Base-by-base conservation (phyloP, 1,284 basidiomycete species). In the Puccinia hordei region DNA sequence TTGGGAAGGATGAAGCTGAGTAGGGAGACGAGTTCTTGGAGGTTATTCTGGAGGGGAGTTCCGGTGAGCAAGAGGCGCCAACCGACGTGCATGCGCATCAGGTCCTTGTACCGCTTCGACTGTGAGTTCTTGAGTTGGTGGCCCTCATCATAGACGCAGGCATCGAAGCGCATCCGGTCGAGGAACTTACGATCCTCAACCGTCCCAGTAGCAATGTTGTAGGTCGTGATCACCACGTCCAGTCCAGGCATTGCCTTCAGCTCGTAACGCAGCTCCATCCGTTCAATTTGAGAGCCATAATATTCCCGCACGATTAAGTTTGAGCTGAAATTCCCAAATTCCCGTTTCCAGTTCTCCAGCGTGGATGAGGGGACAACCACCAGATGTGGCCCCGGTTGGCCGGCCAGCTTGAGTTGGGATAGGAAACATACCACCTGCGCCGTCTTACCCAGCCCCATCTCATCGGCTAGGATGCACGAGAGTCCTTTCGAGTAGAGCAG, bases 361-460 rank as follows among this genome's bases (percentile, higher is more conserved):
- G 95, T 98, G 2, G 96, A 99, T 0, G 95, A 95, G 19, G 95
- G 95, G 8, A 98, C 97, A 82, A 99, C 91, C 80, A 99, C 89
- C 46, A 99, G 90, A 87, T 98, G 95, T 24, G 95, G 95, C 0
- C 96, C 94, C 72, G 88, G 88, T 68, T 89, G 89, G 17, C 91
- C 91, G 75, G 88, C 89, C 83, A 93, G 91, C 85, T 94, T 94
- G 81, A 98, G 88, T 83, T 93, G 89, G 1, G 95, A 93, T 79
- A 99, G 90, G 87, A 99, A 97, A 75, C 94, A 92, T 84, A 99
- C 98, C 76, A 99, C 96, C 87, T 99, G 96, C 33, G 95, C 92
- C 0, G 96, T 99, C 88, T 99, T 99, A 41, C 97, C 97, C 80
- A 99, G 84, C 95, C 93, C 94, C 83, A 44, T 72, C 33, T 98